These are phyloP conservation scores for Alternaria sp. DNA, from an alignment of 2,329 filamentous ascomycete species.

Conservation along the genomic window DNA sequence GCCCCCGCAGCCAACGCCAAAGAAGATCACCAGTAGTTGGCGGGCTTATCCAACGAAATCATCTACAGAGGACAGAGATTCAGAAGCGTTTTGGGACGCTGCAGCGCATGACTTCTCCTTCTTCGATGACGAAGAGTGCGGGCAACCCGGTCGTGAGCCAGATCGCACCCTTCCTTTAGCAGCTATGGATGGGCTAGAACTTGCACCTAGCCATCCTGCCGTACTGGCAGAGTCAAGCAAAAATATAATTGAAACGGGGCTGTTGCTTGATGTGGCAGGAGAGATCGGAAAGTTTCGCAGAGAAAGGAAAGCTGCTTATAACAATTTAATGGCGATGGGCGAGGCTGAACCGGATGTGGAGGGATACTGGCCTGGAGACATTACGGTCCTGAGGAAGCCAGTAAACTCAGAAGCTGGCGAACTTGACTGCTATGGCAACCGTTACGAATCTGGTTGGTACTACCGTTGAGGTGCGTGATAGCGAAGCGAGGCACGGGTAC, in stretches of 20 bases:
- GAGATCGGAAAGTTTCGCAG: constrained; percentile 64
- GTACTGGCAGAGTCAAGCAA: constrained; percentile 15
- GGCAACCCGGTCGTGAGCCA: constrained; percentile 57
- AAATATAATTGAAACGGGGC: constrained; percentile 18
- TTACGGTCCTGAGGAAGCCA: constrained; percentile 63
- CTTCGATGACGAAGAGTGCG: constrained; percentile 66
- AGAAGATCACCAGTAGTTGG: constrained; percentile 55
- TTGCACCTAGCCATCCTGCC: constrained; percentile 27
- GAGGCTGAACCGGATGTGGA: constrained; percentile 54
- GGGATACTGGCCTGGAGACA: constrained; percentile 67
- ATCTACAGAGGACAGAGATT: constrained; percentile 66
- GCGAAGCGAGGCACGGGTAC: not conserved
- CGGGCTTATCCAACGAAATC: constrained; percentile 59
- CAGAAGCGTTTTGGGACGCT: constrained; percentile 67
- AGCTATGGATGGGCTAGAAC: constrained; percentile 56
- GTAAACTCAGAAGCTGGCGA: constrained; percentile 53
- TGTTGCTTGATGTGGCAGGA: constrained; percentile 59
- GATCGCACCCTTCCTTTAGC: constrained; percentile 56
- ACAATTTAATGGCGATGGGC: constrained; percentile 45
- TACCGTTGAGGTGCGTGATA: constrained; percentile 53
- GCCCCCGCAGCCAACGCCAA: constrained; percentile 30
- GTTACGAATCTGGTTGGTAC: constrained; percentile 61
- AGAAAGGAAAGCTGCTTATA: constrained; percentile 60
- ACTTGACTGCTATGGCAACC: constrained; percentile 62
- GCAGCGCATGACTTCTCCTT: constrained; percentile 68